Percentiles rank a stretch among this genome's conserved stretches.
Conservation (phyloP, 768 basidiomycete genomes). For the Lactarius hatsudake region DNA sequence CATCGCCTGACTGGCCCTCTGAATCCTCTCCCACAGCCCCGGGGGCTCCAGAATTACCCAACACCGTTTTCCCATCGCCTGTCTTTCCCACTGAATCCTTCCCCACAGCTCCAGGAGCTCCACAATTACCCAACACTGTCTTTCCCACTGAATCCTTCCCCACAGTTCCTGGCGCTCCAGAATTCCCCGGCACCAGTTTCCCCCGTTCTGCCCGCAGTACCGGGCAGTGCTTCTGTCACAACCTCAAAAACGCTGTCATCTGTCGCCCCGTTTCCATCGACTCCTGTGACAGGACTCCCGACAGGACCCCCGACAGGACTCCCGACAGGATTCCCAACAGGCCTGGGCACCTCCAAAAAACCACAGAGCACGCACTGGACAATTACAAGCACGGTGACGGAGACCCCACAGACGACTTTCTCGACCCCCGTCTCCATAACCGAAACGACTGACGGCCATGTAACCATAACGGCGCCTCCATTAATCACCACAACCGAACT, state of each 20-base stretch:
- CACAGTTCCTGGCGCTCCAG: no score
- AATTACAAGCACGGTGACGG: constrained; percentile 42
- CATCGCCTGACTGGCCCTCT: neutral
- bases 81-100: neutral
- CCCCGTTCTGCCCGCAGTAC: neutral
- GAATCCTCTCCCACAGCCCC: neutral
- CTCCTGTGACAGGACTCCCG: neutral
- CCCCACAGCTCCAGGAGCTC: neutral
- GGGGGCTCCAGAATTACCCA: neutral
- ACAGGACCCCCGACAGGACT: neutral
- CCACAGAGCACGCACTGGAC: constrained; percentile 30
- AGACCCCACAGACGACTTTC: constrained; percentile 44
- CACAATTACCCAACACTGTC: neutral
- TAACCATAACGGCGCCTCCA: constrained; percentile 43
- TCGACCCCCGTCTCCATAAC: constrained; percentile 44
- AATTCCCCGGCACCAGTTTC: neutral
- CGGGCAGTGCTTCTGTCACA: neutral
- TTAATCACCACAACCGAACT: constrained; percentile 47
- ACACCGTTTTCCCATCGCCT: neutral
- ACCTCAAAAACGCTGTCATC: neutral
- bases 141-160: no score
- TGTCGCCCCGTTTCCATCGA: neutral
- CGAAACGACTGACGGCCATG: constrained; percentile 41
- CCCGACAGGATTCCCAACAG: neutral
- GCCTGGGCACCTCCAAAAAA: neutral